Evolutionary conservation across 768 basidiomycete genomes (phyloP).

Genomic region (Trametes cinnabarina): DNA sequence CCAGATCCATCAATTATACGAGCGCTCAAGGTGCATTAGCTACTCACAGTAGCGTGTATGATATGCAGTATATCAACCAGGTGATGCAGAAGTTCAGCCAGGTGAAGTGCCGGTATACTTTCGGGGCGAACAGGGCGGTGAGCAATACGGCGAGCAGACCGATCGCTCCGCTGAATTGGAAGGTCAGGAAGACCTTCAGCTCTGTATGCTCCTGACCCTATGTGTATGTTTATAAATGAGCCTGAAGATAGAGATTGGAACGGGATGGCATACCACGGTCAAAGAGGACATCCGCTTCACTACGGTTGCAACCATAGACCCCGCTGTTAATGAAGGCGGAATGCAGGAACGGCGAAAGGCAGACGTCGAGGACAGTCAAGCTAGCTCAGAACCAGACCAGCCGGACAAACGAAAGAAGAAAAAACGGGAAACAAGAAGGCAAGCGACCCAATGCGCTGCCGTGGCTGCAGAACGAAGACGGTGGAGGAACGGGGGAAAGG

Average conservation of each 20-base stretch:
- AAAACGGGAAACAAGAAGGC: not conserved
- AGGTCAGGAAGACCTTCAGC: slow-evolving; percentile 13
- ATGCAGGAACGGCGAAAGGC: not conserved
- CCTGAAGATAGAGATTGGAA: not conserved
- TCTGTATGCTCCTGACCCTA: slow-evolving; percentile 12
- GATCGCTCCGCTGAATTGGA: slow-evolving; percentile 8
- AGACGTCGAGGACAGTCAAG: not conserved
- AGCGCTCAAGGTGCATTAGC: no score
- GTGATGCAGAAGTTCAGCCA: slow-evolving; percentile 24
- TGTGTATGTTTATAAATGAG: not conserved
- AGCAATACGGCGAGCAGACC: slow-evolving; percentile 15
- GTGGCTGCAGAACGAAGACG: slow-evolving; percentile 1
- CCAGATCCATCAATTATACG: not conserved
- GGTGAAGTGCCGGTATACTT: slow-evolving; percentile 18
- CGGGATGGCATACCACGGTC: not conserved
- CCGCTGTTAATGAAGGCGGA: not conserved
- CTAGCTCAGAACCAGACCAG: slow-evolving; percentile 21
- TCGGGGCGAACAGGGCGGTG: slow-evolving; percentile 16
- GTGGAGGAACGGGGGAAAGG: not conserved
- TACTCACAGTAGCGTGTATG: slow-evolving; percentile 20
- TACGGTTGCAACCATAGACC: not conserved
- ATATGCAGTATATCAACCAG: slow-evolving; percentile 19
- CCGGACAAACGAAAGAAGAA: slow-evolving; percentile 5
- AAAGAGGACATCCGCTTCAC: not conserved
- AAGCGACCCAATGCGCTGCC: slow-evolving; percentile 9